Conservation (phyloP, 345 rosid genomes). For the Mallotus nudiflorus region DNA sequence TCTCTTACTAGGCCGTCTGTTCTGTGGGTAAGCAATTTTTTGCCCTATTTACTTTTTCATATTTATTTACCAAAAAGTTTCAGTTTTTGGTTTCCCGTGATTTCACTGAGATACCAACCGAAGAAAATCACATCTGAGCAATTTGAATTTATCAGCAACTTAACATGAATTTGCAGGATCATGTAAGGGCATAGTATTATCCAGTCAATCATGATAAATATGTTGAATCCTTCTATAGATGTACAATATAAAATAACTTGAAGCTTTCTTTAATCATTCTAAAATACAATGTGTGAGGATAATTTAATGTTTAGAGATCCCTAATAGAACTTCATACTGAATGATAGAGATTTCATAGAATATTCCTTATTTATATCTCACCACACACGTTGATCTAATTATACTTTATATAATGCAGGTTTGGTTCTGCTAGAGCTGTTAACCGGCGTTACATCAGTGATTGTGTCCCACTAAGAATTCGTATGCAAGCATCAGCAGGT, state of each 20-base stretch:
- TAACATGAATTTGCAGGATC: not conserved
- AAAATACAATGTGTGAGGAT: not conserved
- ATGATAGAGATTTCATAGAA: not conserved
- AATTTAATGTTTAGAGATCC: not conserved
- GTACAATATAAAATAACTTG: not conserved
- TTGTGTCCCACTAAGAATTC: conserved; percentile 82
- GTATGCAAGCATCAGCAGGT: conserved; percentile 99
- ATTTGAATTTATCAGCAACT: not conserved
- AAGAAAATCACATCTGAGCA: not conserved
- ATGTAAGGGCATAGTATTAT: not conserved
- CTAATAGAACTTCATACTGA: not conserved
- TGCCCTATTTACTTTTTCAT: not conserved
- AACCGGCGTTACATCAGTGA: conserved; percentile 97
- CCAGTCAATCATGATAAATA: not conserved
- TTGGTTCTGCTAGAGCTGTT: conserved; percentile 99
- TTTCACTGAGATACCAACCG: not conserved
- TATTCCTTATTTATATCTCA: not conserved
- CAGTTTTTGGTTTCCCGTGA: conserved; percentile 70
- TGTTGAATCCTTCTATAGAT: not conserved
- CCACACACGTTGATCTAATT: conserved; percentile 15
- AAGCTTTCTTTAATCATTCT: not conserved
- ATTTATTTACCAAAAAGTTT: conserved; percentile 11
- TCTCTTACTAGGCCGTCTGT: conserved; percentile 84
- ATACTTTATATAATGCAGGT: conserved; percentile 47
- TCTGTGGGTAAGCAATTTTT: conserved; percentile 81